phyloP scores from a whole-genome alignment of 257 asterid species.

The Solanum chmielewskii region DNA sequence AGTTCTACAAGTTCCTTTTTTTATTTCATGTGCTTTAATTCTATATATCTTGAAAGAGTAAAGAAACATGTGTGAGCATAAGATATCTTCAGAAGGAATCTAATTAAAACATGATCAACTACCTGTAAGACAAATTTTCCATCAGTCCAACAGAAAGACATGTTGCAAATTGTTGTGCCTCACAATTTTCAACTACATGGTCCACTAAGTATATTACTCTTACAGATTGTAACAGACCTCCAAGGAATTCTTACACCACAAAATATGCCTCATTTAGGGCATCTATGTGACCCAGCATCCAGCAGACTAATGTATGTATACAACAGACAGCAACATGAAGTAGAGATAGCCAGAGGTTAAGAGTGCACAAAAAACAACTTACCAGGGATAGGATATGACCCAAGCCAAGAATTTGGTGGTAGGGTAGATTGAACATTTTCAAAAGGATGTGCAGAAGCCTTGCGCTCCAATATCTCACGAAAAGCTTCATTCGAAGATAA shows the following conservation, averaged over 20 bases:
- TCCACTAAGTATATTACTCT: neutral
- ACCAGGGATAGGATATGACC: slow-evolving; percentile 75
- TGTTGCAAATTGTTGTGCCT: neutral
- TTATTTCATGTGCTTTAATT: neutral
- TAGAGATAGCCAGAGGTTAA: neutral
- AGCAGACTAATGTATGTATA: neutral
- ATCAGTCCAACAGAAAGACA: neutral
- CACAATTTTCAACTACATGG: neutral
- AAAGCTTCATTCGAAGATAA: slow-evolving; percentile 43
- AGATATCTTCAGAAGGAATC: neutral
- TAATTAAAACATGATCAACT: neutral
- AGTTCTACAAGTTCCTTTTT: neutral
- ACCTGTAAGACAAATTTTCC: neutral
- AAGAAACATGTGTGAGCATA: neutral
- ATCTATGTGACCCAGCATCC: neutral
- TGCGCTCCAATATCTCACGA: slow-evolving; percentile 79
- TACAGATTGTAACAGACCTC: neutral
- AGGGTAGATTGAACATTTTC: slow-evolving; percentile 76
- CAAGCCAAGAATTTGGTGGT: slow-evolving; percentile 90
- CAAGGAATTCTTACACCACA: neutral
- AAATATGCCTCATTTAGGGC: neutral
- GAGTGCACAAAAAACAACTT: slow-evolving; percentile 7
- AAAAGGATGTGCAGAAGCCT: slow-evolving; percentile 92
- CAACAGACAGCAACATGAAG: neutral
- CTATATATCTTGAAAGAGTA: neutral